phyloP scores from a whole-genome alignment of 164 flowering plant genomes.

The Aristolochia californica region DNA sequence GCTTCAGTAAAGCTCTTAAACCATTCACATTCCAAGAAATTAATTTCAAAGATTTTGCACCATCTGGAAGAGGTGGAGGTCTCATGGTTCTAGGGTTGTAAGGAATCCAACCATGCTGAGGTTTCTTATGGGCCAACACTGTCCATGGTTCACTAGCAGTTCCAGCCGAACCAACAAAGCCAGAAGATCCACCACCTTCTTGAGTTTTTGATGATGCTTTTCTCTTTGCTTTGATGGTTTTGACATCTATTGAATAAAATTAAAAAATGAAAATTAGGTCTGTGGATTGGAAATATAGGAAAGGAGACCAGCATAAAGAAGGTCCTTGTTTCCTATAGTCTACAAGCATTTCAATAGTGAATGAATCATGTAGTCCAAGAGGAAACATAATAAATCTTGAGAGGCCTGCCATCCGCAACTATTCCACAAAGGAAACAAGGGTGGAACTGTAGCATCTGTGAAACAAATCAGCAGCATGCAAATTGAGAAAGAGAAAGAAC shows the following conservation, averaged over 20 bases:
- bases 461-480: no score
- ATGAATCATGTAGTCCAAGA: no score
- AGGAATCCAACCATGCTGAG: constrained; percentile 78
- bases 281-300: neutral
- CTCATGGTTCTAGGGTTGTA: constrained; percentile 89
- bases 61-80: constrained; percentile 45
- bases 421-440: no score
- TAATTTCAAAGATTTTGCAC: constrained; percentile 41
- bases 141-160: constrained; percentile 69
- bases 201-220: constrained; percentile 15
- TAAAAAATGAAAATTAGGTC: no score
- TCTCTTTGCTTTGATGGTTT: constrained; percentile 11
- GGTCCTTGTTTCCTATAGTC: neutral
- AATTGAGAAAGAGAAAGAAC: no score
- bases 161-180: constrained; percentile 11
- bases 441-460: no score
- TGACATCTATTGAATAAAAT: neutral
- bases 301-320: neutral
- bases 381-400: no score
- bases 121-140: constrained; percentile 84
- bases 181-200: constrained; percentile 13
- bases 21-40: constrained; percentile 99
- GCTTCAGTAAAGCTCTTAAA: constrained; percentile 66
- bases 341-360: neutral
- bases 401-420: no score